Evolutionary conservation across 495 filamentous ascomycete genomes (phyloP), one percentile per base, ranked within the genome.

Genomic region (Lasiosphaeria hispida): DNA sequence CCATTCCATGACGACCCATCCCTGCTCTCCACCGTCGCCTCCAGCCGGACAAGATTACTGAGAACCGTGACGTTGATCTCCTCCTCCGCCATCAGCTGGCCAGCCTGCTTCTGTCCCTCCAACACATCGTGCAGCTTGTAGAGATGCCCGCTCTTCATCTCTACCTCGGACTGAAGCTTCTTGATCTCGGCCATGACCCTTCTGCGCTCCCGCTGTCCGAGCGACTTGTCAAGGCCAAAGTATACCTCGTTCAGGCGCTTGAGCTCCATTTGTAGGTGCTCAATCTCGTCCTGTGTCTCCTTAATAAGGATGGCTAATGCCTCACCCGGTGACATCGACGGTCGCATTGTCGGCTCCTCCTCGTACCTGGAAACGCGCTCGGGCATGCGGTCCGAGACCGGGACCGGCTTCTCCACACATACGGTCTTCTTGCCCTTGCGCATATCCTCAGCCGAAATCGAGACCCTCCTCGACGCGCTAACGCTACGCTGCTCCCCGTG

Each of bases 71-170:
- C 75, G 55, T 92, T 87, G 50, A 90, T 77, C 57, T 86, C 82
- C 19, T 85, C 78, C 59, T 83, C 77, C 0, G 75, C 84, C 77
- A 92, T 86, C 51, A 85, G 75, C 56, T 83, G 80, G 1, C 83
- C 85, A 17, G 79, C 76, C 50, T 77, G 69, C 75, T 87, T 89
- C 66, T 88, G 86, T 8, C 88, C 91, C 68, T 96, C 93, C 8
- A 96, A 80, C 7, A 96, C 91, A 65, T 97, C 93, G 58, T 95
- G 91, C 7, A 97, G 77, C 7, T 83, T 80, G 68, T 97, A 97
- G 41, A 97, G 86, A 67, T 95, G 89, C 56, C 92, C 89, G n/a
- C 85, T 83, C 70, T 93, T 92, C 58, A 79, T 76, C 66, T 94
- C 89, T 41, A 92, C 84, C 52, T 83, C 80, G 48, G 76, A 76